Conservation (phyloP, 2,329 filamentous ascomycete species). For the Calonectria montana region DNA sequence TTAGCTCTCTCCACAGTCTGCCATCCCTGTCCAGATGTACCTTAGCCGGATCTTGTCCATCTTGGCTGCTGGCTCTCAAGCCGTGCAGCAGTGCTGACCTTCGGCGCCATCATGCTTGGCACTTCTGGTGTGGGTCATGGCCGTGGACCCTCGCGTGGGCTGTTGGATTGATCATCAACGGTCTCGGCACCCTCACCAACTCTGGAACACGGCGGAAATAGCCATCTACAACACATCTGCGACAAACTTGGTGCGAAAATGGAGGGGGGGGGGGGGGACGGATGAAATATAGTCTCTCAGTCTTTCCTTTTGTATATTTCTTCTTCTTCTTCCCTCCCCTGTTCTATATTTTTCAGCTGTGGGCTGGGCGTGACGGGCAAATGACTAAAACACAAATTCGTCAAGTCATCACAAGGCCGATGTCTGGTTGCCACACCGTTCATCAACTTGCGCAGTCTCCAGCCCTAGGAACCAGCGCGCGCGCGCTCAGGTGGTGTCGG, state of each 20-base stretch:
- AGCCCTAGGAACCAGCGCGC: neutral
- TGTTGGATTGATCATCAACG: constrained; percentile 25
- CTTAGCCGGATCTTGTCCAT: constrained; percentile 31
- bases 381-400: neutral
- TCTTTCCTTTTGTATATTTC: neutral
- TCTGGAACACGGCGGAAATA: constrained; percentile 4
- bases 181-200: neutral
- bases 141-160: neutral
- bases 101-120: constrained; percentile 31
- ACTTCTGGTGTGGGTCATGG: constrained; percentile 14
- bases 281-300: neutral
- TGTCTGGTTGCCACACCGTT: constrained; percentile 12
- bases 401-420: neutral
- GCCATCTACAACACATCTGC: constrained; percentile 1
- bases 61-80: constrained; percentile 23
- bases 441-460: constrained; percentile 1
- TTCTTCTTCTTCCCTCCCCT: neutral
- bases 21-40: constrained; percentile 25
- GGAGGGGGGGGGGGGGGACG: neutral
- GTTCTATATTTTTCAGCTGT: neutral
- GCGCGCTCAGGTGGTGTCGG: neutral
- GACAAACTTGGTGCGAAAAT: neutral
- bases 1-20: constrained; percentile 31
- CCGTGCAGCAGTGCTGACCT: constrained; percentile 24
- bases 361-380: neutral